phyloP scores from a whole-genome alignment of 2,329 filamentous ascomycete species.

The Colletotrichum abscissum region DNA sequence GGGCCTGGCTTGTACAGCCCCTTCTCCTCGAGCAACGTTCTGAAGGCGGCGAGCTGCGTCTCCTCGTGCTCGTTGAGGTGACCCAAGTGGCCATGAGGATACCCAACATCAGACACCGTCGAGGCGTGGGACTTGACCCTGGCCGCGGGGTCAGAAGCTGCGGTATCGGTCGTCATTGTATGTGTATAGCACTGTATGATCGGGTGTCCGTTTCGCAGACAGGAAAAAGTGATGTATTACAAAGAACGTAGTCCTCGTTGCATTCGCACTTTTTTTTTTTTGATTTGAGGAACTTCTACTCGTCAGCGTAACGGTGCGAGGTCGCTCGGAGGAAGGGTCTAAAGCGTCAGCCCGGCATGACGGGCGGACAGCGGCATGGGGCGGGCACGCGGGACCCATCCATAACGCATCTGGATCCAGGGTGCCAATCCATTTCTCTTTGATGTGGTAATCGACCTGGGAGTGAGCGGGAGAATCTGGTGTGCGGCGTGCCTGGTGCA shows the following conservation, averaged over 20 bases:
- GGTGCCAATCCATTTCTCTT: not conserved
- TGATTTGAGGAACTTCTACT: slow-evolving; percentile 5
- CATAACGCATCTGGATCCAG: not conserved
- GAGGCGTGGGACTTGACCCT: slow-evolving; percentile 28
- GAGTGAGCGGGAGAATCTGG: not conserved
- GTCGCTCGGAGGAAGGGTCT: slow-evolving; percentile 8
- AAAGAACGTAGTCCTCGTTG: not conserved
- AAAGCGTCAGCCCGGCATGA: slow-evolving; percentile 17
- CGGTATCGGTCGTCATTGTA: slow-evolving; percentile 21
- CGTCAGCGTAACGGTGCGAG: slow-evolving; percentile 18
- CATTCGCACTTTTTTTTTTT: not conserved
- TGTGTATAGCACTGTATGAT: not conserved
- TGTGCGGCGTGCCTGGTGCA: not conserved
- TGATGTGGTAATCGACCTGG: slow-evolving; percentile 28
- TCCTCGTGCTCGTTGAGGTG: slow-evolving; percentile 79
- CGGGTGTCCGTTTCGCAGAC: not conserved
- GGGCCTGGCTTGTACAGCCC: slow-evolving; percentile 70
- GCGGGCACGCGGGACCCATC: slow-evolving; percentile 12
- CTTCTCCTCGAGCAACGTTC: slow-evolving; percentile 71
- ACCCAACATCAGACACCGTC: slow-evolving; percentile 56
- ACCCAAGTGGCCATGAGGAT: slow-evolving; percentile 83
- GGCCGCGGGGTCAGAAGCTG: slow-evolving; percentile 21
- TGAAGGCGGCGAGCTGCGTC: slow-evolving; percentile 77
- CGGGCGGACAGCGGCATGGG: not conserved
- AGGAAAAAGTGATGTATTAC: not conserved